These are phyloP conservation scores for Trichoderma sp. DNA, from an alignment of 2,329 filamentous ascomycete genomes.

Conservation along the genomic window DNA sequence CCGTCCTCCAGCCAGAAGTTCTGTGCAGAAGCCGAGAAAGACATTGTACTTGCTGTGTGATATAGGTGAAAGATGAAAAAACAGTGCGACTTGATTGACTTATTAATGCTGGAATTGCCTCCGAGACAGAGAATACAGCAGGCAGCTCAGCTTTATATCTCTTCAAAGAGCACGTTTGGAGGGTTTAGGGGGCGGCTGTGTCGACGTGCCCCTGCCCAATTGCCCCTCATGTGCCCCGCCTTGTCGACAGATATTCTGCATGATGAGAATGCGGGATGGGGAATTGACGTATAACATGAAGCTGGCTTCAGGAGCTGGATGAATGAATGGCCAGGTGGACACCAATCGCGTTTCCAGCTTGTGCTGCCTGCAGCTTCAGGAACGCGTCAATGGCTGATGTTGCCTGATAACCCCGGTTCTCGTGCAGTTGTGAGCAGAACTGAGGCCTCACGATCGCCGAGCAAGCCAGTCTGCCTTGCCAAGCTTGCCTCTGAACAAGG, in stretches of 20 bases:
- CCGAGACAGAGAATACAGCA: background rate
- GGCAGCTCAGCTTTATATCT: constrained; percentile 4
- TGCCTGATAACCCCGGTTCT: no score
- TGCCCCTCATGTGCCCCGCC: constrained; percentile 19
- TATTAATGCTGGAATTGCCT: background rate
- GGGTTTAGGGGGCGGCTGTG: constrained; percentile 14
- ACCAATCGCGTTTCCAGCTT: no score
- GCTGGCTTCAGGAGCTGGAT: no score
- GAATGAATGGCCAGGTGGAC: no score
- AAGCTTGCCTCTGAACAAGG: background rate
- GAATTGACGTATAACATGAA: background rate
- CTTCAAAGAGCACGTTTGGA: background rate
- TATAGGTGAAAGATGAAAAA: no score
- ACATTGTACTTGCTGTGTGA: constrained; percentile 18
- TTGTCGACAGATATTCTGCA: background rate
- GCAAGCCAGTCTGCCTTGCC: background rate
- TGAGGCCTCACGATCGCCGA: background rate
- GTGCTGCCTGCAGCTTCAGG: no score
- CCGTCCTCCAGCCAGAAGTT: constrained; percentile 25
- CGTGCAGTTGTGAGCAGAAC: background rate
- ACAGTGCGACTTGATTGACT: background rate
- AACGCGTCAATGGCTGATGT: no score
- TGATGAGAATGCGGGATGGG: background rate
- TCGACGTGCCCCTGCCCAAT: constrained; percentile 3
- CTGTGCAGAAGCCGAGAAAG: constrained; percentile 20